These are phyloP conservation scores for Exophiala calicioides DNA, from an alignment of 2,329 filamentous ascomycete species.

Conservation along the genomic window DNA sequence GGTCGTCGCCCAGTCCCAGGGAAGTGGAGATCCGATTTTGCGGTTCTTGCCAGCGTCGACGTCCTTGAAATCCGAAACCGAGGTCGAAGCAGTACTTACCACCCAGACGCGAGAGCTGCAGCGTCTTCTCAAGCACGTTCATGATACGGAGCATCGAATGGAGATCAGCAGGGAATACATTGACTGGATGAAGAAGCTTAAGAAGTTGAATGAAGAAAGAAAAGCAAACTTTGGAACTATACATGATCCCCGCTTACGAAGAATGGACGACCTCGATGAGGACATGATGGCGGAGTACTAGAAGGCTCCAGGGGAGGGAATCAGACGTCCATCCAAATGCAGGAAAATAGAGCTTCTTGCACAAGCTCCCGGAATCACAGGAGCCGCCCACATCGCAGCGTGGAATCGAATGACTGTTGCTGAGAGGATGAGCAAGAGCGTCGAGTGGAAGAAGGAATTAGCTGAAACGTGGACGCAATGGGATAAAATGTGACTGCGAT, in stretches of 20 bases:
- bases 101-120: conserved; percentile 54
- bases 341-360: background rate
- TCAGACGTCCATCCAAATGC: too few species aligned
- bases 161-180: conserved; percentile 62
- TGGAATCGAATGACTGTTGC: too few species aligned
- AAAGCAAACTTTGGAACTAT: conserved; percentile 15
- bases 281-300: conserved; percentile 34
- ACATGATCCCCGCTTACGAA: conserved; percentile 4
- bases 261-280: conserved; percentile 28
- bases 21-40: conserved; percentile 48
- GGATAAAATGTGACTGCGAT: too few species aligned
- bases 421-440: too few species aligned
- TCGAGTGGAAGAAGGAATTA: too few species aligned
- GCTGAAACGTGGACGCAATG: too few species aligned
- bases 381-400: too few species aligned
- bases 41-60: conserved; percentile 51
- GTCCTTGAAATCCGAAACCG: conserved; percentile 39
- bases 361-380: too few species aligned
- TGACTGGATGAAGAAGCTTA: conserved; percentile 52
- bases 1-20: conserved; percentile 47
- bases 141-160: conserved; percentile 57
- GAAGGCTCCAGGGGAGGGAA: background rate
- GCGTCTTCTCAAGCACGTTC: conserved; percentile 53
- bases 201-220: conserved; percentile 39
- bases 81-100: conserved; percentile 46